Evolutionary conservation across 768 basidiomycete genomes (phyloP), one percentile per base, ranked within the genome.

Genomic region (Jaapia argillacea): DNA sequence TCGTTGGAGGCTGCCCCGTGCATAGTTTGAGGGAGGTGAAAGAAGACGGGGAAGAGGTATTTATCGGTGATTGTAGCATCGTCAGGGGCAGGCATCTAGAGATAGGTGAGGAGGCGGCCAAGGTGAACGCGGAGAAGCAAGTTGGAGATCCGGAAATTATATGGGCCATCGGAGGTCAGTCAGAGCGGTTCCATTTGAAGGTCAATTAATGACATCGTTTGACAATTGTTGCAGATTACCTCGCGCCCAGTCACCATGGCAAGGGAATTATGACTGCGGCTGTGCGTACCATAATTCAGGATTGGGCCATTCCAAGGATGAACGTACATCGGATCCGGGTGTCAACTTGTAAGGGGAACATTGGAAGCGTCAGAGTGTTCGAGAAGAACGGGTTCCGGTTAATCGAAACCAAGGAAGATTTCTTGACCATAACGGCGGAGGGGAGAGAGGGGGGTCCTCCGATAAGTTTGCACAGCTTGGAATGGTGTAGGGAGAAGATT

Each of bases 221-320:
- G 24, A 14, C 14, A 18, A 24, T 35, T 16, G 5, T 45, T 12
- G n/a, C 52, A 82, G 83, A 81, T 53, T 83, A 70, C 48, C 58
- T 85, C 33, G 71, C 67, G 4, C 66, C 75, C 13, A 71, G 70
- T 26, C 72, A 81, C 52, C 82, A 85, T 45, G 69, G 81, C 24
- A 67, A 62, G 49, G 82, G 84, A 0, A 84, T 87, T 48, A 86
- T 86, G 85, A 71, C 73, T 18, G 75, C 72, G n/a, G 81, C 72
- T 0, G 53, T 87, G 24, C 59, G 58, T 5, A 70, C 70, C 4
- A 39, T 88, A 24, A 42, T 86, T 36, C 53, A 69, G 14, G 53
- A 68, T 7, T 85, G 85, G 82, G 74, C 65, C 18, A 64, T 83
- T 33, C 81, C 80, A 1, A 62, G 78, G 40, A 82, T 86, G 83